Base-by-base conservation (phyloP, 805 yeast species). In the Candida lessepsii region DNA sequence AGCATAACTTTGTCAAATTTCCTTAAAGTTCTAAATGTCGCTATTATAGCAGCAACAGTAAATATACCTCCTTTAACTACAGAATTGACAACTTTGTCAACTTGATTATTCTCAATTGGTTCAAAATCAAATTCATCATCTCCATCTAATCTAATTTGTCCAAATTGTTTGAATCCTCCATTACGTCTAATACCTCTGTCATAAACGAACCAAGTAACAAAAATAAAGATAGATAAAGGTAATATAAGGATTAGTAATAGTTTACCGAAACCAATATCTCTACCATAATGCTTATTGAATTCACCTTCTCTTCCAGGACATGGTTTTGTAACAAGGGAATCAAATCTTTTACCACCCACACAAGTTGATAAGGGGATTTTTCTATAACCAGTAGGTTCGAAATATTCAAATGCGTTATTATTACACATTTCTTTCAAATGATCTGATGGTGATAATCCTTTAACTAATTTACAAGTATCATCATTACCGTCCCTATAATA, bases 381-480 rank as follows among this genome's bases (percentile, higher is more conserved):
- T 58, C 99, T 78, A 61, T 93, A 93, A 1, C 98, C 99, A 1
- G 98, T 89, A 11, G 96, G 88, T 49, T 83, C 83, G 71, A 81
- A 86, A 58, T 79, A 90, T 56, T 86, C 89, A 46, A 81, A 67
- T 1, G 73, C 71, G 30, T 71, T 72, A 3, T 77, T 68, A 40
- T 67, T 70, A 60, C 97, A 87, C 40, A 75, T 71, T 42, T 72
- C 75, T 19, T 73, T 63, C 50, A 56, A 50, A 41, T 81, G 79
- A 54, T 86, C 86, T 10, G 77, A 72, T 6, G 95, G 86, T 4
- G 71, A 58, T 40, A 78, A 67, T 0, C 96, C 97, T 15, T 72
- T 67, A n/a, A 89, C 86, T 29, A 89, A 73, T 56, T 79, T 79
- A 66, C 99, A 93, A 2, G 93, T 84, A 15, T 95, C 95, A 55